phyloP scores from a whole-genome alignment of 805 yeast species.

The Yarrowia osloensis region DNA sequence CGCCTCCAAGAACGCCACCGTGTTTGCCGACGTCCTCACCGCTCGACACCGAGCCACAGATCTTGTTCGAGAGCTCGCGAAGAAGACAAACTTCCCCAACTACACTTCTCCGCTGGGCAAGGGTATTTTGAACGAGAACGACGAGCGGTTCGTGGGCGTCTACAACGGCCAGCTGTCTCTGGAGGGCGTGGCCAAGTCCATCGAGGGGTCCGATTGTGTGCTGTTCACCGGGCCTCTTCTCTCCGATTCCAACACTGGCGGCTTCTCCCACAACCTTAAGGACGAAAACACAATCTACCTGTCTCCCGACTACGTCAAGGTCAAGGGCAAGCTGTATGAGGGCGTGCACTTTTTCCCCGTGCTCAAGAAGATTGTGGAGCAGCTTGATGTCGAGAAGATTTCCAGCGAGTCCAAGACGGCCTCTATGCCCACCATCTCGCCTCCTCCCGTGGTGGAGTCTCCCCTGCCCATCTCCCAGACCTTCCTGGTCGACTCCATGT shows the following conservation, averaged over 20 bases:
- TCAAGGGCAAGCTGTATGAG: slow-evolving; percentile 48
- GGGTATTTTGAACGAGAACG: slow-evolving; percentile 70
- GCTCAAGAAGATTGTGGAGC: slow-evolving; percentile 47
- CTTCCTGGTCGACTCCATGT: slow-evolving; percentile 47
- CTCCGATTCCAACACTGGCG: slow-evolving; percentile 72
- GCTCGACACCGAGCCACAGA: slow-evolving; percentile 56
- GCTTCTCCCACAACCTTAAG: slow-evolving; percentile 53
- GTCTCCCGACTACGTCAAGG: slow-evolving; percentile 55
- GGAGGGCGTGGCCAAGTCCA: slow-evolving; percentile 51
- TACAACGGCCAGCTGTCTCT: slow-evolving; percentile 65
- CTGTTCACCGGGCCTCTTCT: slow-evolving; percentile 67
- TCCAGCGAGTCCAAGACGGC: slow-evolving; percentile 36
- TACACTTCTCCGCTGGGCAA: slow-evolving; percentile 70
- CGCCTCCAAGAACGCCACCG: slow-evolving; percentile 57
- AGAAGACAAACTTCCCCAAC: slow-evolving; percentile 54
- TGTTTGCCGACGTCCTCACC: slow-evolving; percentile 71
- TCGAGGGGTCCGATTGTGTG: slow-evolving; percentile 63
- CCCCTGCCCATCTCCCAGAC: slow-evolving; percentile 46
- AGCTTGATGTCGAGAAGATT: slow-evolving; percentile 43
- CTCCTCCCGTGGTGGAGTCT: slow-evolving; percentile 36
- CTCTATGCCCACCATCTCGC: slow-evolving; percentile 39
- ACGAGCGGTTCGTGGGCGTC: slow-evolving; percentile 64
- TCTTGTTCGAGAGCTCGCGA: slow-evolving; percentile 52
- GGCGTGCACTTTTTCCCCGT: slow-evolving; percentile 56
- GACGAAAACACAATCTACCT: slow-evolving; percentile 51